phyloP scores from a whole-genome alignment of 768 basidiomycete species.

The Auricularia auricula-judae region DNA sequence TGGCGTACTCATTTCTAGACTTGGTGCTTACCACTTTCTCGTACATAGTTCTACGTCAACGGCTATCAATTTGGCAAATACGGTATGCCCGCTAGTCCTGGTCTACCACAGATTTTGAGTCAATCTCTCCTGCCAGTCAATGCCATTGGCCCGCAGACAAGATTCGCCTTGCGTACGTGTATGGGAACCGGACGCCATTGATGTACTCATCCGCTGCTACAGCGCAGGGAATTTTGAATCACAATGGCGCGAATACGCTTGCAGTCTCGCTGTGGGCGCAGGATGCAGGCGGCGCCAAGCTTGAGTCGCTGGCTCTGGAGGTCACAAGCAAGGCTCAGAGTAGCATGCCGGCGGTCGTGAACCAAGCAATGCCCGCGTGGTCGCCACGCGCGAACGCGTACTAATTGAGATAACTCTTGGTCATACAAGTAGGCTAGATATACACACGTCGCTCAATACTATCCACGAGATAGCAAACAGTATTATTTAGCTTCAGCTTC shows the following conservation, averaged over 20 bases:
- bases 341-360: not conserved
- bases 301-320: constrained; percentile 28
- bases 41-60: constrained; percentile 38
- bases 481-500: too few relatives aligned
- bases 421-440: too few relatives aligned
- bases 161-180: constrained; percentile 3
- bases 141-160: constrained; percentile 9
- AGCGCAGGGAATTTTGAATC: constrained; percentile 64
- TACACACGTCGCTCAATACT: too few relatives aligned
- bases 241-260: constrained; percentile 44
- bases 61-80: constrained; percentile 31
- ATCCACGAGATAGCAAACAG: too few relatives aligned
- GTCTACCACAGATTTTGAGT: too few relatives aligned
- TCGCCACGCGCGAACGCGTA: not conserved
- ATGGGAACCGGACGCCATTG: too few relatives aligned
- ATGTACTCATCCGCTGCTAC: too few relatives aligned
- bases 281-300: constrained; percentile 29
- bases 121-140: not conserved
- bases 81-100: not conserved
- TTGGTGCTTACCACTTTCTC: too few relatives aligned
- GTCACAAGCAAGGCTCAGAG: not conserved
- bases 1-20: too few relatives aligned
- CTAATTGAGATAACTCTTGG: not conserved
- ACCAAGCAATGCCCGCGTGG: not conserved
- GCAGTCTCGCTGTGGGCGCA: constrained; percentile 41